These are phyloP conservation scores for Globisporangium heterothallicum DNA, from an alignment of 352 stramenopile genomes.

Conservation along the genomic window DNA sequence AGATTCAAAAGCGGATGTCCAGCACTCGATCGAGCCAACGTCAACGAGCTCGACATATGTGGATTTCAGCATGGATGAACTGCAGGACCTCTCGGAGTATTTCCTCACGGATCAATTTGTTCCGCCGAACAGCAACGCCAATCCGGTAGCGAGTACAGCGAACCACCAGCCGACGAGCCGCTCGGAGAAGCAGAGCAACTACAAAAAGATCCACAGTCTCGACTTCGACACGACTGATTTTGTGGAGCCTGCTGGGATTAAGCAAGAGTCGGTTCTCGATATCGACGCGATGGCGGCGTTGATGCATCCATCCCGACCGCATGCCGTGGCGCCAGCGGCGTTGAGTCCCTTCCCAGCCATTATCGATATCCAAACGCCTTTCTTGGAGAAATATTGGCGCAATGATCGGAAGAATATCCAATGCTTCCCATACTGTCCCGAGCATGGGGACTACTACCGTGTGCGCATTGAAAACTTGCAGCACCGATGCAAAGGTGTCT, in stretches of 20 bases:
- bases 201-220: constrained; percentile 76
- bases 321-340: constrained; percentile 6
- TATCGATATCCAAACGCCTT: constrained; percentile 76
- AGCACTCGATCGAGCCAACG: constrained; percentile 24
- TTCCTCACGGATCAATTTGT: constrained; percentile 56
- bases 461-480: constrained; percentile 83
- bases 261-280: constrained; percentile 40
- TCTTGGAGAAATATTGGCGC: constrained; percentile 89
- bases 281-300: constrained; percentile 50
- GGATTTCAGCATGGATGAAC: constrained; percentile 66
- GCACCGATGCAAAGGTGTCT: constrained; percentile 81
- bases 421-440: constrained; percentile 87
- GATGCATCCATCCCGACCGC: constrained; percentile 27
- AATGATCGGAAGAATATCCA: constrained; percentile 92
- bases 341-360: constrained; percentile 35
- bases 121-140: constrained; percentile 3
- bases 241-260: constrained; percentile 21
- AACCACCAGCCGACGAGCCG: not conserved
- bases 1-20: constrained; percentile 16
- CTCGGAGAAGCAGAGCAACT: constrained; percentile 18
- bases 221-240: constrained; percentile 56
- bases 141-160: not conserved
- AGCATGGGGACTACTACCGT: constrained; percentile 88
- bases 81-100: constrained; percentile 72
- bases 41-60: constrained; percentile 36